Conservation (phyloP, 306 rosid species). For the Myrica gale region DNA sequence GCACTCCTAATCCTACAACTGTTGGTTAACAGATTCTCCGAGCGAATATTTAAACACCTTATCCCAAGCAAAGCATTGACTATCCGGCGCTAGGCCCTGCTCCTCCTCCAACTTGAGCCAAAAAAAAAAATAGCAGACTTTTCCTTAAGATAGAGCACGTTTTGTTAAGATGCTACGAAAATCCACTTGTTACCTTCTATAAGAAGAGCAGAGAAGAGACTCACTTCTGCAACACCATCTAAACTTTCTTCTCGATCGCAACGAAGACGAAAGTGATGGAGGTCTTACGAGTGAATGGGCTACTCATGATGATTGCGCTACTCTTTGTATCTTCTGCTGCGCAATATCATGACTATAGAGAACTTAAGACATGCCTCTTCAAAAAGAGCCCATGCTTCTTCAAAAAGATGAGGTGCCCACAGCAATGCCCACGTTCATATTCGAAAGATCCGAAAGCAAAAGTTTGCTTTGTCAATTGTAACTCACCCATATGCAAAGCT, state of each 20-base stretch:
- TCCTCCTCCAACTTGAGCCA: not conserved
- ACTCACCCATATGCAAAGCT: slow-evolving; percentile 43
- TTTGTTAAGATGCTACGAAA: not conserved
- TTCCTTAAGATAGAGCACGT: no score
- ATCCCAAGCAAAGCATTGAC: not conserved
- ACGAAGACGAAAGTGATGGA: slow-evolving; percentile 38
- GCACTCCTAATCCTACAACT: no score
- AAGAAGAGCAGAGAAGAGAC: not conserved
- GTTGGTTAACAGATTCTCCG: no score
- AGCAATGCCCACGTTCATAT: slow-evolving; percentile 48
- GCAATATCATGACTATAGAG: slow-evolving; percentile 28
- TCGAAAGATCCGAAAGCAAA: slow-evolving; percentile 43
- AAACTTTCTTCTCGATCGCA: not conserved
- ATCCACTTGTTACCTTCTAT: slow-evolving; percentile 15
- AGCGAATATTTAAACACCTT: not conserved
- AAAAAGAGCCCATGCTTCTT: slow-evolving; percentile 46
- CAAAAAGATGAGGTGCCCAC: slow-evolving; percentile 48
- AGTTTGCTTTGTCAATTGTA: slow-evolving; percentile 37
- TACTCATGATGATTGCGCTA: slow-evolving; percentile 20
- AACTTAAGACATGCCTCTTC: slow-evolving; percentile 27
- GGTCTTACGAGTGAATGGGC: slow-evolving; percentile 22
- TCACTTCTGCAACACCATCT: not conserved
- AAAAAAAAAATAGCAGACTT: not conserved
- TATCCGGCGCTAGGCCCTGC: not conserved
- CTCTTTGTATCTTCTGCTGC: slow-evolving; percentile 35